Evolutionary conservation across 768 basidiomycete genomes (phyloP), one percentile per base, ranked within the genome.

Genomic region (Guyanaporus albipodus): DNA sequence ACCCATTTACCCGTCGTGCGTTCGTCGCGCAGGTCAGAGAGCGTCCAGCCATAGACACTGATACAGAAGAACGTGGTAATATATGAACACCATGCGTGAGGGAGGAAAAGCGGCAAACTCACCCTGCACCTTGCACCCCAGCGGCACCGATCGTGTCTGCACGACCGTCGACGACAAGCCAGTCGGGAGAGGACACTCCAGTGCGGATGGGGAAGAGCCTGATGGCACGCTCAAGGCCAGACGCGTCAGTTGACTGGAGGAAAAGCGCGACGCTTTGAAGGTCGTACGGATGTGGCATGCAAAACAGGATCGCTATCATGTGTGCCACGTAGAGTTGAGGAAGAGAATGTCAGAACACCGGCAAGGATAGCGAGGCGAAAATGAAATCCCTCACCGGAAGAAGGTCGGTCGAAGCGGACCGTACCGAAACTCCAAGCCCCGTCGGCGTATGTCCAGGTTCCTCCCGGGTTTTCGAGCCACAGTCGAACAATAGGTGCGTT

Each of bases 191-290:
- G 8, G 80, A 64, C 3, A 91, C 72, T 4, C 90, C 90, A 2
- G 91, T 95, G 17, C 92, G 79, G 21, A 89, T 77, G 4, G 92
- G 91, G 59, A 94, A 87, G n/a, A 92, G 67, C 36, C 85, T 76
- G 2, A 75, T 63, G 1, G 76, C 80, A 43, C 82, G 72, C 63
- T 94, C 92, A 4, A 91, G 69, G 3, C 82, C 83, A 1, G 63
- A 54, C 0, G 56, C 53, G 52, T 83, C 80, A 4, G 77, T 76
- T 14, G 78, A 80, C 12, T 82, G 67, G 21, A 92, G 65, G 54
- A 91, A 80, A 7, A 91, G 64, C 32, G 69, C 61, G 6, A 71
- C 54, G 60, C 70, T 48, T 46, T 51, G 40, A 28, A 52, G 6
- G 18, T 65, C 55, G n/a, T 61, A 28, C 26, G 60, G 53, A 31